Base-by-base conservation (phyloP, 2,329 filamentous ascomycete species). In the Plectosphaerella cucumerina region DNA sequence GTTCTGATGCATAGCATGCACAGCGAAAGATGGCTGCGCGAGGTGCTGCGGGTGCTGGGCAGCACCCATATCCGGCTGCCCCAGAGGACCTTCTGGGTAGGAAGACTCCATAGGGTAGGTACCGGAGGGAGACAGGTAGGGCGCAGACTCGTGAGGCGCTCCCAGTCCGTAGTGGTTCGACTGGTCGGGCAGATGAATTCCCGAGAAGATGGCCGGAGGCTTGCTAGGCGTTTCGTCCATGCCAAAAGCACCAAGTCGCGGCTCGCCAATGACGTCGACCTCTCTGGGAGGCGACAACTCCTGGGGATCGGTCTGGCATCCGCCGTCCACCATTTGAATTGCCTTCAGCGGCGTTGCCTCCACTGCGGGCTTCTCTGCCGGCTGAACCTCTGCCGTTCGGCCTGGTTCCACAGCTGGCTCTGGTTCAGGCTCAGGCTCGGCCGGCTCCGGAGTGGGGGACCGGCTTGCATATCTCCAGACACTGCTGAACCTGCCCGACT, bases 391-490 rank as follows among this genome's bases (percentile, higher is more conserved):
- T n/a, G n/a, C n/a, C n/a, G n/a, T n/a, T n/a, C n/a, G 53, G 2
- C 44, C 51, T 48, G 59, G 55, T 10, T 64, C 60, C 26, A 31
- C 26, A 8, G 12, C 26, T 31, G 26, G 26, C 11, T 64, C 60
- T 1, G 53, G 53, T 20, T 53, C 50, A 6, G 26, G 26, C 8
- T 65, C 54, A 37, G 54, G 41, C 44, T 58, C 14, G 39, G 77
- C 69, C 33, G 74, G 77, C 60, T 86, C 80, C 3, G 89, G 88
- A 48, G 85, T 92, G 8, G 83, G 84, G 1, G 88, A 87, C 50
- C 82, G 79, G 60, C 86, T 87, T 20, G 77, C 76, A 60, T 92
- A 87, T 55, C 80, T 85, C 93, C 93, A 97, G 23, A 81, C 75
- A 26, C 75, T 80, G 60, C 83, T 85, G 48, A 82, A 75, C 54